These are phyloP conservation scores for Oryza brachyantha DNA, from an alignment of 176 grass and related monocot species.

Conservation along the genomic window DNA sequence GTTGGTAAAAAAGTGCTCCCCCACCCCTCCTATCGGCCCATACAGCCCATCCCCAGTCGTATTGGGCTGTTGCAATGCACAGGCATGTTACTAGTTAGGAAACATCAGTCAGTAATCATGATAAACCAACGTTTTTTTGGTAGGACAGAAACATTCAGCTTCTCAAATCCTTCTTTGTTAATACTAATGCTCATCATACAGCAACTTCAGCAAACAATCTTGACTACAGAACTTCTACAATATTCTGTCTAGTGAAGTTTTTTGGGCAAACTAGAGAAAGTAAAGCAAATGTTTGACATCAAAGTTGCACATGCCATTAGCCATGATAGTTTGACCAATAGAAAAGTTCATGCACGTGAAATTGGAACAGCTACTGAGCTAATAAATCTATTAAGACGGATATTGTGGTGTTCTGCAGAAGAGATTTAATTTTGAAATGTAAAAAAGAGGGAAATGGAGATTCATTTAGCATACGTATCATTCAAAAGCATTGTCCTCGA, in stretches of 20 bases:
- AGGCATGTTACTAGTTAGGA: background rate
- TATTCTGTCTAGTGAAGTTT: background rate
- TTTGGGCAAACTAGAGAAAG: background rate
- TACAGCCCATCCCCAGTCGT: too few species aligned
- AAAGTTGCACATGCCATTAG: background rate
- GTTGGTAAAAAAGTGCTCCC: too few species aligned
- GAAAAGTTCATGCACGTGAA: background rate
- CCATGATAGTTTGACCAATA: background rate
- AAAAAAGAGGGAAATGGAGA: background rate
- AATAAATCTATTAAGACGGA: constrained; percentile 11
- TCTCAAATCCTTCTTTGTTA: background rate
- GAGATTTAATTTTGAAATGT: background rate
- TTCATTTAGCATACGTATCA: constrained; percentile 52
- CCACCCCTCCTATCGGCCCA: too few species aligned
- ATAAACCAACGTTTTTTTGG: background rate
- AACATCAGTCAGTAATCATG: background rate
- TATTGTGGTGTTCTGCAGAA: background rate
- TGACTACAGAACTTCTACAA: background rate
- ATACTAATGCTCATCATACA: background rate
- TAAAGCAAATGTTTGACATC: background rate
- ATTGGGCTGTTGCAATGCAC: too few species aligned
- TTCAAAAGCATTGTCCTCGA: constrained; percentile 71
- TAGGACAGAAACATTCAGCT: background rate
- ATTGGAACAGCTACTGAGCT: background rate
- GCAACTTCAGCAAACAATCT: background rate